These are phyloP conservation scores for Bacidia gigantensis DNA, from an alignment of 495 filamentous ascomycete genomes.

Conservation along the genomic window DNA sequence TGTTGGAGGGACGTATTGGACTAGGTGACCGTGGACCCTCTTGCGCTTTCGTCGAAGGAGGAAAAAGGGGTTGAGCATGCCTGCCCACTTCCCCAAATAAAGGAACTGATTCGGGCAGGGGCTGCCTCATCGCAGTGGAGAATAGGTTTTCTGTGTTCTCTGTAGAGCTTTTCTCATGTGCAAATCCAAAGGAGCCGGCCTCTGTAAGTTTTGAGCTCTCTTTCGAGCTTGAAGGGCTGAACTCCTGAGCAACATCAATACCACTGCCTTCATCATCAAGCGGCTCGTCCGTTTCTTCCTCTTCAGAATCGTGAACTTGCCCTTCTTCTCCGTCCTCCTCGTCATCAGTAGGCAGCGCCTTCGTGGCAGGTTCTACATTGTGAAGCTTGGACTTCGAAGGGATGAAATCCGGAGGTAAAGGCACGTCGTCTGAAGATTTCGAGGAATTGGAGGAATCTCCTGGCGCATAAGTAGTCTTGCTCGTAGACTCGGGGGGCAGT, in stretches of 20 bases:
- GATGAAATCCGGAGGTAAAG: constrained; percentile 24
- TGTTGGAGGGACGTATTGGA: constrained; percentile 45
- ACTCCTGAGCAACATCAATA: constrained; percentile 51
- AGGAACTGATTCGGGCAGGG: constrained; percentile 21
- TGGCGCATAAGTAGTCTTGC: constrained; percentile 47
- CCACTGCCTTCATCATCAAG: constrained; percentile 47
- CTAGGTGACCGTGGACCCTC: constrained; percentile 67
- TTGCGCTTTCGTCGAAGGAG: constrained; percentile 37
- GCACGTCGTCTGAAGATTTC: constrained; percentile 34
- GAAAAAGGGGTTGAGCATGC: constrained; percentile 34
- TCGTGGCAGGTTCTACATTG: constrained; percentile 19
- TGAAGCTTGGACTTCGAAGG: constrained; percentile 27
- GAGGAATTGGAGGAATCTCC: constrained; percentile 60
- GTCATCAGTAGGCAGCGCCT: constrained; percentile 10
- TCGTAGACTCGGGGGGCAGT: constrained; percentile 65
- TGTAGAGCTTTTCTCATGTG: constrained; percentile 24
- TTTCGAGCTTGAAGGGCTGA: constrained; percentile 38
- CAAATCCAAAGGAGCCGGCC: constrained; percentile 50
- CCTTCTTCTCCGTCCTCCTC: constrained; percentile 18
- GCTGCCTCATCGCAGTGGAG: constrained; percentile 22
- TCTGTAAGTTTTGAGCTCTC: constrained; percentile 47
- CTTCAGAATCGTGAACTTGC: constrained; percentile 20
- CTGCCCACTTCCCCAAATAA: constrained; percentile 56
- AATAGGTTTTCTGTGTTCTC: constrained; percentile 32
- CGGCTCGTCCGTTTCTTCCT: constrained; percentile 28